Percentiles rank a stretch among this genome's conserved stretches.
These are phyloP conservation scores for Castanopsis chinensis DNA, from an alignment of 306 rosid genomes.

Conservation along the genomic window DNA sequence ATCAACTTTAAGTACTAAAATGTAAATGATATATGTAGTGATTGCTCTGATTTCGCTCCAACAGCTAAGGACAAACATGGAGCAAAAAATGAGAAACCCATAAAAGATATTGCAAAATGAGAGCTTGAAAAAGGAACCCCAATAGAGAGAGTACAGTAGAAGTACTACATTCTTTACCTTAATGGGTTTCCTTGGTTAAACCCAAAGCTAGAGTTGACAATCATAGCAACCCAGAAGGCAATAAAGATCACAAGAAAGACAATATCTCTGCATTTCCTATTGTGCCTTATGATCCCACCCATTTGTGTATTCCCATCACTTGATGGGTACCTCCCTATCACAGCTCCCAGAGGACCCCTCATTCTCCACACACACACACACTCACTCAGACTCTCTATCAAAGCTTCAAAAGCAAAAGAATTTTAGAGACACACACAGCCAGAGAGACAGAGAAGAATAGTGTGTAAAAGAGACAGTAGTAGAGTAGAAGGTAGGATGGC, in stretches of 20 bases:
- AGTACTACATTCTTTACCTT: conserved; percentile 46
- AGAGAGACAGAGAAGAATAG: not conserved
- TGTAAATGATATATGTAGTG: not conserved
- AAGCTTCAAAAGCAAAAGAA: conserved; percentile 26
- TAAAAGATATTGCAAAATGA: not conserved
- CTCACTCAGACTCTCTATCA: not conserved
- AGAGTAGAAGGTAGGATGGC: conserved; percentile 28
- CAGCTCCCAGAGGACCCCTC: conserved; percentile 98
- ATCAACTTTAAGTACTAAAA: not conserved
- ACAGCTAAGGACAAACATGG: not conserved
- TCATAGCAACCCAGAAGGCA: conserved; percentile 94
- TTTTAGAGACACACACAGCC: not conserved
- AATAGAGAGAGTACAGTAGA: not conserved
- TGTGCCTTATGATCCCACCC: conserved; percentile 80
- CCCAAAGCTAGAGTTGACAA: conserved; percentile 95
- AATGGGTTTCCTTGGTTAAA: conserved; percentile 87
- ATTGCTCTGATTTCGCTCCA: conserved; percentile 3
- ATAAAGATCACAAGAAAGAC: conserved; percentile 66
- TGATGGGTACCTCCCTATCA: conserved; percentile 86
- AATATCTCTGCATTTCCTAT: conserved; percentile 85
- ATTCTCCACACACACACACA: conserved; percentile 33
- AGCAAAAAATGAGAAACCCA: conserved; percentile 10
- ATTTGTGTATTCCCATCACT: conserved; percentile 78
- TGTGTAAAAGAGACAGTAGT: conserved; percentile 22
- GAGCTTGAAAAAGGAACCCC: conserved; percentile 16